phyloP scores from a whole-genome alignment of 2,329 filamentous ascomycete species.

The Claviceps quebecensis region DNA sequence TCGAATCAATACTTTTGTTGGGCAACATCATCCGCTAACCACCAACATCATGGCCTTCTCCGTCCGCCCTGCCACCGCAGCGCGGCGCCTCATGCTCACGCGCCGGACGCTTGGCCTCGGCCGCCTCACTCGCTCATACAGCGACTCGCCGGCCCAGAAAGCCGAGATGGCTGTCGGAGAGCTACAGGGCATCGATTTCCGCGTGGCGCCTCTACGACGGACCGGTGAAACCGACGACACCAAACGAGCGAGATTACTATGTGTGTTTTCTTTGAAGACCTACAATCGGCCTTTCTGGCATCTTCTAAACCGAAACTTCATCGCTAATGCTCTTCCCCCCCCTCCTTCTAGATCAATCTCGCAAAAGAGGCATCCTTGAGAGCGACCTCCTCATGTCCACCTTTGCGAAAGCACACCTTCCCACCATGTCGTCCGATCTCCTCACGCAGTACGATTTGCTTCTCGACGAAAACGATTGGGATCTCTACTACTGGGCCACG shows the following conservation, averaged over 20 bases:
- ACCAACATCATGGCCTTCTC: conserved; percentile 5
- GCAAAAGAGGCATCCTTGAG: conserved; percentile 91
- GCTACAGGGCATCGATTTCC: conserved; percentile 74
- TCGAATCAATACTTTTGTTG: no score
- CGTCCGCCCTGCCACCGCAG: conserved; percentile 9
- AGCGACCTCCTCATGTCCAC: conserved; percentile 92
- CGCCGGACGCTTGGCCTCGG: conserved; percentile 1
- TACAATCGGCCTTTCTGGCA: no score
- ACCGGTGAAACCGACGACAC: conserved; percentile 73
- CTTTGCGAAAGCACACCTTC: conserved; percentile 71
- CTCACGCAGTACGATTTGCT: conserved; percentile 80
- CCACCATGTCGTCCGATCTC: conserved; percentile 56
- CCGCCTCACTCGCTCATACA: conserved; percentile 1
- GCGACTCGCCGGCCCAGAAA: not conserved
- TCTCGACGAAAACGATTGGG: conserved; percentile 99
- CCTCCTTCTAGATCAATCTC: conserved; percentile 62
- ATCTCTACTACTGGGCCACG: conserved; percentile 99
- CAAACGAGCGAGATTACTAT: conserved; percentile 71
- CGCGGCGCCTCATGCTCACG: not conserved
- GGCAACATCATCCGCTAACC: no score
- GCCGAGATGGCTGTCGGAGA: conserved; percentile 68
- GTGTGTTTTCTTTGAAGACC: conserved; percentile 25
- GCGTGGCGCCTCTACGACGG: conserved; percentile 76
- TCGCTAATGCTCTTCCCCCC: not conserved
- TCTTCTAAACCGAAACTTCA: no score